Evolutionary conservation across 805 yeast genomes (phyloP), one percentile per base, ranked within the genome.

Genomic region (Myxozyma vanderwaltii): DNA sequence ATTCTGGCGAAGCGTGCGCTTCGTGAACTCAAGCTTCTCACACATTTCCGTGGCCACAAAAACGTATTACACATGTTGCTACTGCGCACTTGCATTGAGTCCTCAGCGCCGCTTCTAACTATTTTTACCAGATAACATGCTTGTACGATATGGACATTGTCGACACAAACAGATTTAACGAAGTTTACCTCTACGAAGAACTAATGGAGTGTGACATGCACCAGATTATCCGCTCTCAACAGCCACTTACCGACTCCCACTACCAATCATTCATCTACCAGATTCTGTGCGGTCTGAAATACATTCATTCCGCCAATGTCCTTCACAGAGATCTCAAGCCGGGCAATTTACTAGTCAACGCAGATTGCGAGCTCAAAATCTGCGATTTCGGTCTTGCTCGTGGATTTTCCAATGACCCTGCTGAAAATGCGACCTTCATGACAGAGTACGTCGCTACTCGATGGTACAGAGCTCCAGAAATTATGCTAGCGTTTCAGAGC

Each of bases 161-260:
- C 39, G 76, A 81, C 51, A 89, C 91, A 24, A 81, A 84, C 65
- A 82, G 83, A 54, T 92, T 92, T 77, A 91, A 91, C 74, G 99
- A 95, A 69, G 81, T 94, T 12, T 94, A 94, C 67, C 78, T 94
- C 6, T 94, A 94, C 70, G 99, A 94, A 67, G 99, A 92, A 74
- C 78, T 92, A 68, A 94, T 94, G 98, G 98, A 92, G 73, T 92
- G 98, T 75, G 99, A 94, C 74, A 86, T 94, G 90, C 97, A 92
- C 74, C 98, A 92, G 74, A 94, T 94, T 69, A 92, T 94, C 63
- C 82, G 96, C 67, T 88, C 96, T 10, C 92, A 91, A 21, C 98
- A 94, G 73, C 88, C 96, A 0, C 78, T 94, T 65, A 89, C 97
- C 1, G 98, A 94, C 72, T 89, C 91, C 33, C 99, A 94, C 73